Evolutionary conservation across 1,284 basidiomycete species (phyloP), one percentile per base, ranked within the genome.

Genomic region (Ceratobasidium sp.): DNA sequence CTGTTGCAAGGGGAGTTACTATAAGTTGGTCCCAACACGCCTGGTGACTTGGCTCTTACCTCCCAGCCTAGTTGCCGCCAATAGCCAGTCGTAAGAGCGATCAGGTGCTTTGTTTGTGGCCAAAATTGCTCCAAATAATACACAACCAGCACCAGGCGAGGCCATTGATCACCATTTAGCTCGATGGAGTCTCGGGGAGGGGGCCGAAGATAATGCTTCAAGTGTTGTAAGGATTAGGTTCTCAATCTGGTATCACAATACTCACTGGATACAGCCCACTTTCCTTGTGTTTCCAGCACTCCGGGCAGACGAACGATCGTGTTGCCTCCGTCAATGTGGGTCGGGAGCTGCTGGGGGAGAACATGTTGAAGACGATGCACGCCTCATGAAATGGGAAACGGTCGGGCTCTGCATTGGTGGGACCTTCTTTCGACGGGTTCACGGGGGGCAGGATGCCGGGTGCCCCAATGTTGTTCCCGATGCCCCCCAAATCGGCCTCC

Each of bases 51-150:
- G 25, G 41, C 19, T 46, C 54, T 57, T n/a, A 68, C 64, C 44
- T 23, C 23, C 30, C 54, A 68, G 2, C 50, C 64, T 9, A 16
- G 33, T 1, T 1, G 41, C 2, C 9, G 27, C 44, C 39, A 49
- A 7, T 2, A 8, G 0, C 54, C 23, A 16, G 42, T 39, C 0
- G 44, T 25, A 13, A 56, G 27, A 3, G 8, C 36, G 7, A 19
- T 16, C 7, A 68, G 21, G 39, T 68, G 53, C 25, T 29, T 11
- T 0, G 54, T 27, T 3, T 56, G 29, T 1, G 64, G 64, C 64
- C 64, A 68, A 19, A 68, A 68, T 23, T 68, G 53, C 54, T 68
- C 44, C 7, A 57, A n/a, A 16, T 68, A 68, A n/a, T 41, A 68
- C 1, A 68, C 23, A 1, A 57, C 1, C 1, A 68, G 0, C 1